Evolutionary conservation across 306 rosid genomes (phyloP).

Genomic region (Pyrus bretschneideri): DNA sequence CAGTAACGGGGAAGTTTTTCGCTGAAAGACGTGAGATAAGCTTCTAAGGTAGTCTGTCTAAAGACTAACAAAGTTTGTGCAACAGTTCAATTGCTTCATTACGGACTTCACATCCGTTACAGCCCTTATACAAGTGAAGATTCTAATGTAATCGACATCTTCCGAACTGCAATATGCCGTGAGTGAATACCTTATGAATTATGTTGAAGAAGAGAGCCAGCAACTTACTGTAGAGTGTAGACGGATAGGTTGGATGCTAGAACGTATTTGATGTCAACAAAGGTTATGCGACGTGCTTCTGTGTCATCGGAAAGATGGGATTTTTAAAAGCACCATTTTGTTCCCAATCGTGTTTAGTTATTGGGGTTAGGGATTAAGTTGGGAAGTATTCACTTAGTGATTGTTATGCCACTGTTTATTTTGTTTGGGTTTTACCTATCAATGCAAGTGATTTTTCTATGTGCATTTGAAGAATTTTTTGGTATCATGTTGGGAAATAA

Average conservation of each 20-base stretch:
- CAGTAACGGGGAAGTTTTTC: conserved; percentile 61
- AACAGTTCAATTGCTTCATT: not conserved
- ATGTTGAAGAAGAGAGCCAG: not conserved
- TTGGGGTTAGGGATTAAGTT: not conserved
- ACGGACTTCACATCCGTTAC: not conserved
- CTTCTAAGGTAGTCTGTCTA: conserved; percentile 31
- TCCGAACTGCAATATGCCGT: not conserved
- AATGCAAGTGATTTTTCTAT: conserved; percentile 8
- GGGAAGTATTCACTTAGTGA: conserved; percentile 3
- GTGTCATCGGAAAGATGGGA: not conserved
- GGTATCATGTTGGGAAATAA: not conserved
- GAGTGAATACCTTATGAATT: not conserved
- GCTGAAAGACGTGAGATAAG: conserved; percentile 82
- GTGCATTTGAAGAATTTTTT: conserved; percentile 3
- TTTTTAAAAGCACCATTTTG: conserved; percentile 1
- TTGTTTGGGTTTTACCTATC: not conserved
- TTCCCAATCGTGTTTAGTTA: not conserved
- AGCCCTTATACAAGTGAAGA: not conserved
- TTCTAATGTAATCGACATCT: not conserved
- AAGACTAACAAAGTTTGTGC: not conserved
- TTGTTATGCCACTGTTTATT: not conserved
- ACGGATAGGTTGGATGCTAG: not conserved
- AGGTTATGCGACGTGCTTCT: not conserved
- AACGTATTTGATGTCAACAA: not conserved
- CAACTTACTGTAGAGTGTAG: not conserved